phyloP scores from a whole-genome alignment of 495 filamentous ascomycete species.

The Coniosporium apollinis region DNA sequence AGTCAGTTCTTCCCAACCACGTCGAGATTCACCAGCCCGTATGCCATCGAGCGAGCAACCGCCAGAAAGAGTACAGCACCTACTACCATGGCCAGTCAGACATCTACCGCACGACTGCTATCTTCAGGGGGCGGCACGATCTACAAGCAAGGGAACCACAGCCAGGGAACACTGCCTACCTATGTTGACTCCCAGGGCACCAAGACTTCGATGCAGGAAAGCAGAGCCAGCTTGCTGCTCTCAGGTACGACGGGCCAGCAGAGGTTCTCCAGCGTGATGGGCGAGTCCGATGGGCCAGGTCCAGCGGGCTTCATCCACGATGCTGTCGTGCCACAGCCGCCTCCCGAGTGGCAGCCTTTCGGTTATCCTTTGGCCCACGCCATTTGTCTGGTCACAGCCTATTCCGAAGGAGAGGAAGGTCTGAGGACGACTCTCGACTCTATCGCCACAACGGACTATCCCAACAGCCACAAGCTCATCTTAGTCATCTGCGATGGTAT shows the following conservation, averaged over 20 bases:
- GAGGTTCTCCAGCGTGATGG: conserved; percentile 36
- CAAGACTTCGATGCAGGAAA: conserved; percentile 20
- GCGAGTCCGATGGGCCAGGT: conserved; percentile 55
- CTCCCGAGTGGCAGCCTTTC: conserved; percentile 89
- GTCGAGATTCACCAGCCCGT: conserved; percentile 88
- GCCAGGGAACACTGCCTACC: conserved; percentile 41
- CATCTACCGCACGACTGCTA: conserved; percentile 55
- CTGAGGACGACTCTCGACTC: conserved; percentile 90
- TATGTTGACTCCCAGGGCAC: conserved; percentile 17
- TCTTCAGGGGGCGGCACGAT: conserved; percentile 46
- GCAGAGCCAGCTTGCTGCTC: conserved; percentile 36
- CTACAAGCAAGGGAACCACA: conserved; percentile 54
- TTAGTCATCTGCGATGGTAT: conserved; percentile 94
- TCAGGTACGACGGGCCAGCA: conserved; percentile 26
- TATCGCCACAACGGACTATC: conserved; percentile 93
- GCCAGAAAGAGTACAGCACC: conserved; percentile 39
- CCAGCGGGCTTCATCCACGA: conserved; percentile 91
- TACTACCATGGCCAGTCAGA: conserved; percentile 94
- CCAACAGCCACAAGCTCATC: conserved; percentile 95
- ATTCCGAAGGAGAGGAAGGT: conserved; percentile 89
- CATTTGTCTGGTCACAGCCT: conserved; percentile 90
- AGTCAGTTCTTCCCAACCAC: conserved; percentile 71
- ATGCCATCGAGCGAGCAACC: conserved; percentile 45
- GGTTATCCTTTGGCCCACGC: conserved; percentile 87
- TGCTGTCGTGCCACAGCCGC: conserved; percentile 91